phyloP scores from a whole-genome alignment of 2,329 filamentous ascomycete species.

The Aciculosporium take region DNA sequence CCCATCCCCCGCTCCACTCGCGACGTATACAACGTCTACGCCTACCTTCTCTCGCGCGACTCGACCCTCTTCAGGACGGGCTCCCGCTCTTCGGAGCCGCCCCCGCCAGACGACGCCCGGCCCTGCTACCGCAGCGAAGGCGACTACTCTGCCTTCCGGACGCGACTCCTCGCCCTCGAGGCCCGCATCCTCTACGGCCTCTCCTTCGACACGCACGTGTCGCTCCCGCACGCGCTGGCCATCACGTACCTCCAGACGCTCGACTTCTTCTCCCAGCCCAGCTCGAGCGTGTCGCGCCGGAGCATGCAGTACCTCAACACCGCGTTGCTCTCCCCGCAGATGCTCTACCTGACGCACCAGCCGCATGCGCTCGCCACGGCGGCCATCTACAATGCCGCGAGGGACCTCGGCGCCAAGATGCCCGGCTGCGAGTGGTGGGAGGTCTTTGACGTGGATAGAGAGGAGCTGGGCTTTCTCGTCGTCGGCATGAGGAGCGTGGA shows the following conservation, averaged over 20 bases:
- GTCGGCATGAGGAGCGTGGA: constrained; percentile 71
- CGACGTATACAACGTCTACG: constrained; percentile 72
- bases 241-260: constrained; percentile 89
- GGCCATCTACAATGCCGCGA: constrained; percentile 78
- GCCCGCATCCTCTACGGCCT: constrained; percentile 60
- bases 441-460: constrained; percentile 88
- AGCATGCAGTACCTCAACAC: constrained; percentile 73
- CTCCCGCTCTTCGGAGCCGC: too few relatives aligned
- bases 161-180: constrained; percentile 58
- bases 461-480: constrained; percentile 86
- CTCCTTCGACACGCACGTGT: constrained; percentile 72
- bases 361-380: constrained; percentile 73
- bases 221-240: constrained; percentile 72
- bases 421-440: constrained; percentile 92
- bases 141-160: constrained; percentile 51
- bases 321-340: constrained; percentile 70
- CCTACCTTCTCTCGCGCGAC: constrained; percentile 55
- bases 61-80: constrained; percentile 39
- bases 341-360: constrained; percentile 85
- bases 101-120: constrained; percentile 27
- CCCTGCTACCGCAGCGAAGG: constrained; percentile 60
- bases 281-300: constrained; percentile 43
- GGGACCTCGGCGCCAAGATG: constrained; percentile 62
- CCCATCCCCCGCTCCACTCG: constrained; percentile 61
- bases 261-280: constrained; percentile 41